Evolutionary conservation across 495 filamentous ascomycete genomes (phyloP).

Genomic region (Beverwykella pulmonaria): DNA sequence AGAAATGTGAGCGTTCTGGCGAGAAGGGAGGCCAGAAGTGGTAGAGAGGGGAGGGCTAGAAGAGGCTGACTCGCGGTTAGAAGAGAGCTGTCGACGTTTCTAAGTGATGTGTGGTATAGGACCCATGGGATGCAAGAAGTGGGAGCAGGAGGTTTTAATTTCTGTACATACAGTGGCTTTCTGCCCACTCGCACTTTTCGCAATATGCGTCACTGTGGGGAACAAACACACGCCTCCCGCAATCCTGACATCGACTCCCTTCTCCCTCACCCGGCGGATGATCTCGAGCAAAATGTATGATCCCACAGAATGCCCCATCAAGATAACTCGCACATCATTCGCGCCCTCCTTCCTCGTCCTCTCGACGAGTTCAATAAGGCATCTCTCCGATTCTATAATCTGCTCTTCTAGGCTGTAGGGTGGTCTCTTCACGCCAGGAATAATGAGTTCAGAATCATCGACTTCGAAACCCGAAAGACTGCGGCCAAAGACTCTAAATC

Average conservation of each 20-base stretch:
- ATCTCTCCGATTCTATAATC: conserved; percentile 54
- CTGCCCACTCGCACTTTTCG: conserved; percentile 39
- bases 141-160: not conserved
- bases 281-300: conserved; percentile 43
- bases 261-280: conserved; percentile 22
- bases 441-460: not conserved
- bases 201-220: conserved; percentile 43
- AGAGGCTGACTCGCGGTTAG: conserved; percentile 7
- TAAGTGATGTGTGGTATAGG: too few species aligned
- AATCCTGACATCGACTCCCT: conserved; percentile 19
- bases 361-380: conserved; percentile 38
- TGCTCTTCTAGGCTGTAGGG: conserved; percentile 61
- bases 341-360: not conserved
- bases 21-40: conserved; percentile 6
- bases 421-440: conserved; percentile 39
- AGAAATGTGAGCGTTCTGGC: conserved; percentile 23
- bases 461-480: conserved; percentile 72
- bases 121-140: not conserved
- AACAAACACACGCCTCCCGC: conserved; percentile 42
- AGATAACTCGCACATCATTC: conserved; percentile 57
- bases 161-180: conserved; percentile 30
- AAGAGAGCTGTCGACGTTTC: too few species aligned
- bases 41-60: not conserved
- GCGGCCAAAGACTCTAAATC: conserved; percentile 66
- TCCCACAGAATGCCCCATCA: conserved; percentile 58